Evolutionary conservation across 805 yeast genomes (phyloP).

Genomic region (Wickerhamomyces silvicola): DNA sequence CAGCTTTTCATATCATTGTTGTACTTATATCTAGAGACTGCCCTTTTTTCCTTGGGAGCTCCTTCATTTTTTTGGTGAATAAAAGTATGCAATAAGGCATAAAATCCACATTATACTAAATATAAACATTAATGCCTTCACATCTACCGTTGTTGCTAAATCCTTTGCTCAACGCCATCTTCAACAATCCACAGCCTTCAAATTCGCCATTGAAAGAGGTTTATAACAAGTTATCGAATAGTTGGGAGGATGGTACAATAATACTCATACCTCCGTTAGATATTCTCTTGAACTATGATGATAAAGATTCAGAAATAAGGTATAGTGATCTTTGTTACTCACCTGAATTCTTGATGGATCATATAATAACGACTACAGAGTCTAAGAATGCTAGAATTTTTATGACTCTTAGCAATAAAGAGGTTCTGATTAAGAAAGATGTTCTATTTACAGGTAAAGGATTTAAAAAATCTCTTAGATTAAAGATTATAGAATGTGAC

Average conservation of each 20-base stretch:
- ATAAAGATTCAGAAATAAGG: slow-evolving; percentile 29
- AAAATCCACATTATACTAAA: no score
- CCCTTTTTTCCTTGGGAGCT: no score
- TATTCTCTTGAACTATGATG: slow-evolving; percentile 35
- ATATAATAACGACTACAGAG: slow-evolving; percentile 41
- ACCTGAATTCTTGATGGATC: slow-evolving; percentile 58
- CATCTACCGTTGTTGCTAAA: slow-evolving; percentile 52
- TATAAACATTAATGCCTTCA: slow-evolving; percentile 32
- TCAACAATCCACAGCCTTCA: slow-evolving; percentile 54
- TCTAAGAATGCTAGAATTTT: slow-evolving; percentile 31
- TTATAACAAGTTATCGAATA: slow-evolving; percentile 31
- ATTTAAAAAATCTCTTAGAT: slow-evolving; percentile 38
- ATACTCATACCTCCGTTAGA: slow-evolving; percentile 60
- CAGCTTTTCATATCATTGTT: no score
- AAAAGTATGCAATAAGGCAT: no score
- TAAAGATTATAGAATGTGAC: slow-evolving; percentile 38
- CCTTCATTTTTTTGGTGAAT: no score
- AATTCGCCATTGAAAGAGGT: slow-evolving; percentile 42
- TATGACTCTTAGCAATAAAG: slow-evolving; percentile 49
- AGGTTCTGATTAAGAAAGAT: slow-evolving; percentile 50
- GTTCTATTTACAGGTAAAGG: slow-evolving; percentile 52
- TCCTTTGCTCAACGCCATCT: slow-evolving; percentile 58
- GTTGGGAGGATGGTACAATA: slow-evolving; percentile 38
- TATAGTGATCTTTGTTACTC: slow-evolving; percentile 49
- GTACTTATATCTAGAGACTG: no score